A percentile compares a stretch with the other conserved stretches of the same genome.
These are phyloP conservation scores for Bipolaris victoriae DNA, from an alignment of 2,329 filamentous ascomycete species.

Conservation along the genomic window DNA sequence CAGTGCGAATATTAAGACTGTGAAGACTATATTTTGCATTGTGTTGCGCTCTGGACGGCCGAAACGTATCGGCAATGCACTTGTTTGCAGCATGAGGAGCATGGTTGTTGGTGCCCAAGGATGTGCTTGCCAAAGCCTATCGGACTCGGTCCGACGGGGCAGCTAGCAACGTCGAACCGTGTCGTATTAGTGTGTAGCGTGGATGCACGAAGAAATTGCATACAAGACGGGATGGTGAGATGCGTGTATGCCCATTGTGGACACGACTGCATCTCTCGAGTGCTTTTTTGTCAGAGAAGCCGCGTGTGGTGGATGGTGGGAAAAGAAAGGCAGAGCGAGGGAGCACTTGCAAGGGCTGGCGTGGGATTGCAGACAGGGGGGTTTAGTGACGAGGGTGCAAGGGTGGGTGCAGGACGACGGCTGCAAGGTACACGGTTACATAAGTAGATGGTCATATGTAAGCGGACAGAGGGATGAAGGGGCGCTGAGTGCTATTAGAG, in stretches of 20 bases:
- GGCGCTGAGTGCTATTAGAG: too few species aligned
- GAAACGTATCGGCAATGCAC: slow-evolving; percentile 1
- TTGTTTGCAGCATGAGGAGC: slow-evolving; percentile 4
- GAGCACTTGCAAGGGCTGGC: too few species aligned
- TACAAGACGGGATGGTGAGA: background rate
- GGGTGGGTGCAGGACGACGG: slow-evolving; percentile 12
- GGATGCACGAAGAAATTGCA: background rate
- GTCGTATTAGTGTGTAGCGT: background rate
- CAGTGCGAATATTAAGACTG: slow-evolving; percentile 1
- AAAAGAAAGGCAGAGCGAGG: background rate
- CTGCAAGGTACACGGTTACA: slow-evolving; percentile 20
- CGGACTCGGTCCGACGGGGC: slow-evolving; percentile 12
- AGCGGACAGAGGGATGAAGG: too few species aligned
- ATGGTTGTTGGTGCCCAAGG: slow-evolving; percentile 2
- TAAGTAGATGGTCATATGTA: too few species aligned
- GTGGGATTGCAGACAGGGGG: slow-evolving; percentile 3
- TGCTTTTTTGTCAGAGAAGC: slow-evolving; percentile 22
- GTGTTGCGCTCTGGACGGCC: background rate
- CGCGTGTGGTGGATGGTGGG: slow-evolving; percentile 8
- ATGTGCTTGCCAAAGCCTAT: slow-evolving; percentile 3
- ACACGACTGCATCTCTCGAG: background rate
- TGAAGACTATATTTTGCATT: slow-evolving; percentile 9
- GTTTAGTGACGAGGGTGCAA: slow-evolving; percentile 13
- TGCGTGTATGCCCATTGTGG: slow-evolving; percentile 3
- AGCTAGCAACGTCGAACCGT: background rate